Base-by-base conservation (phyloP, 257 asterid genomes). In the Knoxia roxburghii region DNA sequence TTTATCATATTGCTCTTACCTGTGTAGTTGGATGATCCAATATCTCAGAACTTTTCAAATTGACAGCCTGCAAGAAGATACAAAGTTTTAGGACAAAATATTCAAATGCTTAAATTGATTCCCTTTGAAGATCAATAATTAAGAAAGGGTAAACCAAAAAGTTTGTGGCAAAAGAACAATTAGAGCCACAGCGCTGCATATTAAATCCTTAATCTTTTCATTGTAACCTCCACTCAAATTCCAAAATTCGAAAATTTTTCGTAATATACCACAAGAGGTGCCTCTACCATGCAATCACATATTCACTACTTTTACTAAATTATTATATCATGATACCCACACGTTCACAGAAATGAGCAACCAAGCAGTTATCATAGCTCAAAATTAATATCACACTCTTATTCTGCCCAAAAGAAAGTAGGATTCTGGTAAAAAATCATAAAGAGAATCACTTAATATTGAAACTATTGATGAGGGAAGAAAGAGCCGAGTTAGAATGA, bases 11-110 rank as follows among this genome's bases (percentile, higher is more conserved):
- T 30, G 24, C 26, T 18, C 46, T 74, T 76, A 87, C 98, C 95
- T 84, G 96, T 72, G 86, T 74, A 73, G 78, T 91, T 77, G 79
- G 86, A 45, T 84, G 87, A 72, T 80, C 96, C 85, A 87, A 77
- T 75, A 91, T 86, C 81, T 91, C 93, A 21, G 95, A 91, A 75
- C 98, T 89, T 80, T 87, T 91, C 82, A 91, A 69, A 76, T 91
- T 89, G 72, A 89, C 96, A 50, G 96, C 95, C 98, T 89, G 95
- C 90, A 87, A 46, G 72, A 77, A 70, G 81, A 76, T 67, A 69
- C 67, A 73, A 78, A 68, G 53, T 63, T 26, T 79, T 75, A 64
- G 79, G 57, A 33, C 39, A 9, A 29, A 30, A 61, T 61, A 50
- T 45, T 61, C 20, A 30, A 46, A 30, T 6, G 5, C 43, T 7